phyloP scores from a whole-genome alignment of 169 alveolate genomes.

The Eimeria brunetti region DNA sequence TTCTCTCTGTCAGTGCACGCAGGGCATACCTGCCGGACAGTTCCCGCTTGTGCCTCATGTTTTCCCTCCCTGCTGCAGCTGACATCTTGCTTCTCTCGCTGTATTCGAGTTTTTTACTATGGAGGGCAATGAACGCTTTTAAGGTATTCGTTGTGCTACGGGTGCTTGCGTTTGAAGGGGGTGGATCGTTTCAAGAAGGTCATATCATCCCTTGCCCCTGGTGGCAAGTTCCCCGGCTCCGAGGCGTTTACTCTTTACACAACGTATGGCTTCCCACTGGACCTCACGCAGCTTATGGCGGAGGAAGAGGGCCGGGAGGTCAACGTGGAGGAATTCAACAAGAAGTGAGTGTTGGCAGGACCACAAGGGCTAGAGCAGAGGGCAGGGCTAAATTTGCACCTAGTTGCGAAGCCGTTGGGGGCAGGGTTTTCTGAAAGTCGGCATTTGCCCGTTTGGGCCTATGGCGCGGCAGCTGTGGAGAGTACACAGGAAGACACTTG shows the following conservation, averaged over 20 bases:
- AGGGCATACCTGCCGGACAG: background rate
- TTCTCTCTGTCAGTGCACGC: background rate
- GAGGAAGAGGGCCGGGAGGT: conserved; percentile 87
- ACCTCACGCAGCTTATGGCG: conserved; percentile 95
- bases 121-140: background rate
- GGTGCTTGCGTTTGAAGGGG: conserved; percentile 35
- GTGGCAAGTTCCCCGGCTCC: conserved; percentile 75
- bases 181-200: conserved; percentile 78
- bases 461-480: background rate
- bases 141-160: background rate
- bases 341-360: conserved; percentile 37
- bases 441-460: background rate
- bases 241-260: conserved; percentile 93
- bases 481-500: background rate
- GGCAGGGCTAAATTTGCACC: background rate
- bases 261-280: conserved; percentile 96
- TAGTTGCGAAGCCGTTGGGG: background rate
- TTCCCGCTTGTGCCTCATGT: background rate
- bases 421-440: background rate
- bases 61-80: background rate
- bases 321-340: conserved; percentile 90
- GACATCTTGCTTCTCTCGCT: background rate
- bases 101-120: background rate
- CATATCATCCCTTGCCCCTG: conserved; percentile 25
- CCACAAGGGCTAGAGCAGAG: background rate